These are phyloP conservation scores for Tubosaeta sp. DNA, from an alignment of 768 basidiomycete species.

Conservation along the genomic window DNA sequence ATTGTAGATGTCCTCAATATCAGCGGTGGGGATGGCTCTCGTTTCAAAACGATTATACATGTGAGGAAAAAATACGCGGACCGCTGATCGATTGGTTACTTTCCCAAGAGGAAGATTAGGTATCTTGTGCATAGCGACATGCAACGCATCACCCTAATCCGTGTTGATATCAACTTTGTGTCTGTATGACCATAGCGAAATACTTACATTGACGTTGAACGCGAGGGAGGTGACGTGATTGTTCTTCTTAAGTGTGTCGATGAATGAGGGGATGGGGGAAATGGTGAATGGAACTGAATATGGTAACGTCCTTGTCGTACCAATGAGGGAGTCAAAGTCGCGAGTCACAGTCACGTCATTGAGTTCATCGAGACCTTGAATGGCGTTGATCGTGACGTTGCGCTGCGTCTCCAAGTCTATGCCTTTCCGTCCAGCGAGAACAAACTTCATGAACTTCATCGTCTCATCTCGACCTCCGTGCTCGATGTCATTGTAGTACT, in stretches of 20 bases:
- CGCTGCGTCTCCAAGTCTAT: neutral
- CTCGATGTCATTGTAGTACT: neutral
- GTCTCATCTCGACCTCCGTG: neutral
- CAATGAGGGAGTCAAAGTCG: neutral
- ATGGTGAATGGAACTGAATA: neutral
- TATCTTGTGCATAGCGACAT: neutral
- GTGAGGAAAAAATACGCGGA: constrained; percentile 4
- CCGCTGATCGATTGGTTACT: neutral
- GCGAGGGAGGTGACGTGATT: neutral
- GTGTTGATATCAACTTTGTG: no score
- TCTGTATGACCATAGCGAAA: neutral
- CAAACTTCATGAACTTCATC: neutral
- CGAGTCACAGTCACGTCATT: neutral
- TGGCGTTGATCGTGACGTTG: neutral
- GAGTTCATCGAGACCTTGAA: neutral
- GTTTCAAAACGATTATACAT: neutral
- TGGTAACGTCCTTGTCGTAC: neutral
- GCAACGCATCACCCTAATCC: neutral
- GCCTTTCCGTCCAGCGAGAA: neutral
- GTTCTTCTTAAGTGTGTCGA: neutral
- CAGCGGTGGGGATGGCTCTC: neutral
- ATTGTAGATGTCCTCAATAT: constrained; percentile 1
- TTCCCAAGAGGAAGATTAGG: constrained; percentile 8
- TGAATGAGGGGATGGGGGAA: neutral
- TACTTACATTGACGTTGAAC: neutral